phyloP scores from a whole-genome alignment of 2,329 filamentous ascomycete species.

The Trichoderma gracile region DNA sequence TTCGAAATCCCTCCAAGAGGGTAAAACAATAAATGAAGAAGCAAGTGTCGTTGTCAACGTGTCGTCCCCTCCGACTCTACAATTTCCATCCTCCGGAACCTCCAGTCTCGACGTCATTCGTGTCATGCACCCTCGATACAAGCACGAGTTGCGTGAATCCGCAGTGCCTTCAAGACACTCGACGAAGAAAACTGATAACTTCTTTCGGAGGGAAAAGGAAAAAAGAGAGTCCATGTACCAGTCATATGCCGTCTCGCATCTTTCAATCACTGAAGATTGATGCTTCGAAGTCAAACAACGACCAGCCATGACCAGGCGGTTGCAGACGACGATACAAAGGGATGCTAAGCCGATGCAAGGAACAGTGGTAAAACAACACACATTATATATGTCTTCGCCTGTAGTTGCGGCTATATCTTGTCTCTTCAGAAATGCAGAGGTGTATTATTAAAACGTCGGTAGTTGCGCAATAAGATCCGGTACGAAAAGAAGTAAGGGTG shows the following conservation, averaged over 20 bases:
- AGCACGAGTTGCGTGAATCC: background rate
- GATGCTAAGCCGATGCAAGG: constrained; percentile 12
- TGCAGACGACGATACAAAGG: constrained; percentile 5
- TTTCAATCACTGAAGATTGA: constrained; percentile 1
- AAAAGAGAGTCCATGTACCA: constrained; percentile 3
- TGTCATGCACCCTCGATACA: background rate
- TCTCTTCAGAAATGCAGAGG: background rate
- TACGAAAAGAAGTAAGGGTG: background rate
- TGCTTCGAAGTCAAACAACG: constrained; percentile 10
- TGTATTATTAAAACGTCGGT: constrained; percentile 12
- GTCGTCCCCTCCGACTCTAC: background rate
- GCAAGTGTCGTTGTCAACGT: constrained; percentile 9
- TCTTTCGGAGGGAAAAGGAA: background rate
- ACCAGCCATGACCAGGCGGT: background rate
- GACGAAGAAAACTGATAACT: background rate
- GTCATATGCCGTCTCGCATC: background rate
- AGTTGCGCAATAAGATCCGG: background rate
- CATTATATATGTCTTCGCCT: constrained; percentile 17
- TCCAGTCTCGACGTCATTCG: background rate
- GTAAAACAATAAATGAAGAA: constrained; percentile 4
- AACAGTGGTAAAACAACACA: constrained; percentile 24
- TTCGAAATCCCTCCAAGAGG: background rate
- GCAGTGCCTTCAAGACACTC: background rate
- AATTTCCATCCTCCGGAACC: background rate
- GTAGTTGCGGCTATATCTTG: constrained; percentile 16